These are phyloP conservation scores for Pelargonium nanum DNA, from an alignment of 345 rosid species.

Conservation along the genomic window DNA sequence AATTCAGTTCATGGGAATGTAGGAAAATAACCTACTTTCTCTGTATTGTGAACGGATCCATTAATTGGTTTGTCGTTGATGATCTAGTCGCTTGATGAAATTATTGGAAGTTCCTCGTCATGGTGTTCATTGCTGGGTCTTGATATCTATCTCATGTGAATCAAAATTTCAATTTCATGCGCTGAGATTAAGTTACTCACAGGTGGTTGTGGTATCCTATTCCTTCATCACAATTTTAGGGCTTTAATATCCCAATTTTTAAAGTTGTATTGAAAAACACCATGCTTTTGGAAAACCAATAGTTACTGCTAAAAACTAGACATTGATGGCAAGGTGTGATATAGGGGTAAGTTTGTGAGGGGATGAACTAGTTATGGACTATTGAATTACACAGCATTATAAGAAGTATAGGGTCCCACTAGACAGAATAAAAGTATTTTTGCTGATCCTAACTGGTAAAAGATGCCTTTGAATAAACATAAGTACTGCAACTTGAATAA, in stretches of 20 bases:
- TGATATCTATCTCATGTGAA: background rate
- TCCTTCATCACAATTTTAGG: background rate
- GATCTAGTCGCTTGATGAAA: background rate
- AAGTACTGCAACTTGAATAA: background rate
- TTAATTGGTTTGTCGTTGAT: background rate
- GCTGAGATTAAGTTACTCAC: background rate
- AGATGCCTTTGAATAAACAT: background rate
- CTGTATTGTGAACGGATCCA: background rate
- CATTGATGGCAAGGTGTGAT: background rate
- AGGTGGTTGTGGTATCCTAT: too few relatives aligned
- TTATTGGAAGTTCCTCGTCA: background rate
- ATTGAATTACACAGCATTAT: background rate
- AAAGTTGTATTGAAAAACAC: background rate
- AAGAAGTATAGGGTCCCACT: background rate
- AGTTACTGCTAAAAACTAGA: background rate
- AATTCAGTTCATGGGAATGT: too few relatives aligned
- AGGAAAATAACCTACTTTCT: too few relatives aligned
- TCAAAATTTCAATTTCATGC: background rate
- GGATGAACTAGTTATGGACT: too few relatives aligned
- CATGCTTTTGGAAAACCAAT: background rate
- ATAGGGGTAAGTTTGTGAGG: too few relatives aligned
- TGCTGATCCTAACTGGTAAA: background rate
- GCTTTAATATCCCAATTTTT: background rate
- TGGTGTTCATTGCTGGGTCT: background rate
- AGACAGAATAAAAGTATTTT: background rate